These are phyloP conservation scores for Quercus gilva DNA, from an alignment of 306 rosid species.

Conservation along the genomic window DNA sequence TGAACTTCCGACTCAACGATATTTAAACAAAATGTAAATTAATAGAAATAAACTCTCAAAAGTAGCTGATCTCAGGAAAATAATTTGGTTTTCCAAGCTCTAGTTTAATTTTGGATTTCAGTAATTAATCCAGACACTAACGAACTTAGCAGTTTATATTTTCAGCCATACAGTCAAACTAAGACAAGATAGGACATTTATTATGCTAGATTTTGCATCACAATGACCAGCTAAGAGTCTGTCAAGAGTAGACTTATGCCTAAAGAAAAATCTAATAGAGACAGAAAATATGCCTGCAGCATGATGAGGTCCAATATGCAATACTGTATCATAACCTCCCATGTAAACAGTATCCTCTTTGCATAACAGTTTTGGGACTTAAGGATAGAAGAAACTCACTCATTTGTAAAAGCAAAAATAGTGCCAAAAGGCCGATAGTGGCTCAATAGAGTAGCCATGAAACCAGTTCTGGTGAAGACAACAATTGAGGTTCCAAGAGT, in stretches of 20 bases:
- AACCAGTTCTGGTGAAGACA: constrained; percentile 91
- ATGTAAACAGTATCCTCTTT: neutral
- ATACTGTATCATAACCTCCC: neutral
- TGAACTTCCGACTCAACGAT: neutral
- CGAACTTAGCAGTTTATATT: neutral
- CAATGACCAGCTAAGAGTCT: neutral
- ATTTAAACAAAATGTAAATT: neutral
- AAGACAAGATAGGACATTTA: neutral
- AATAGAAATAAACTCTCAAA: neutral
- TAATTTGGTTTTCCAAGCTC: neutral
- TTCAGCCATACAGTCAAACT: neutral
- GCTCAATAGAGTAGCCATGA: constrained; percentile 84
- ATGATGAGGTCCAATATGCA: neutral
- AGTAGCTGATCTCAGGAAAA: neutral
- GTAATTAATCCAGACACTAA: neutral
- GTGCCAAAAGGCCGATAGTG: constrained; percentile 95
- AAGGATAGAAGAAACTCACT: constrained; percentile 55
- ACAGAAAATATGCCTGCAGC: neutral
- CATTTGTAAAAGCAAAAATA: constrained; percentile 86
- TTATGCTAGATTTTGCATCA: neutral
- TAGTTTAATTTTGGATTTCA: neutral
- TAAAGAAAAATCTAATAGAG: neutral
- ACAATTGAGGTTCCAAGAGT: constrained; percentile 95
- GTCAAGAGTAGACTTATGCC: neutral
- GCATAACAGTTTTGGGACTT: neutral